phyloP scores from a whole-genome alignment of 2,329 filamentous ascomycete species.

The Hymenoscyphus linearis region DNA sequence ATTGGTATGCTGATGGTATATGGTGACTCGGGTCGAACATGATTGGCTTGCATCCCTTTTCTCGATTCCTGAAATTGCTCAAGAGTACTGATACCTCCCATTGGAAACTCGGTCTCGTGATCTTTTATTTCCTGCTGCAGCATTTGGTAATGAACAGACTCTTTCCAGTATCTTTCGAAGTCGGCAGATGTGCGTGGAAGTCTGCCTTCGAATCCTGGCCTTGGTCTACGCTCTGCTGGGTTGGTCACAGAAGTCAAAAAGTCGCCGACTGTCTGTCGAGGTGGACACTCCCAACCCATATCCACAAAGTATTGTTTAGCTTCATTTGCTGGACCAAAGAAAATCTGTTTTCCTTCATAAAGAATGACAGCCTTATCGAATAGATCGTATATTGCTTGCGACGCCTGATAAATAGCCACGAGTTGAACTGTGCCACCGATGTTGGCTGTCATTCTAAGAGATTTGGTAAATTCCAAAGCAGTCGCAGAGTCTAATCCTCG shows the following conservation, averaged over 20 bases:
- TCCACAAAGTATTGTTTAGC: constrained; percentile 66
- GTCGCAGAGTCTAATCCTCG: constrained; percentile 70
- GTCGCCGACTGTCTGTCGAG: constrained; percentile 50
- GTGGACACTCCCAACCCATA: constrained; percentile 66
- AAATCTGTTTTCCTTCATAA: constrained; percentile 67
- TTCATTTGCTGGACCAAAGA: constrained; percentile 58
- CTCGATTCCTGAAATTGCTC: constrained; percentile 36
- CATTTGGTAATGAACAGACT: constrained; percentile 39
- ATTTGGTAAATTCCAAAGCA: constrained; percentile 67
- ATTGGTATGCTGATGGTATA: constrained; percentile 75
- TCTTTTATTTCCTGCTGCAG: constrained; percentile 43
- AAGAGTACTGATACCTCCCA: constrained; percentile 30
- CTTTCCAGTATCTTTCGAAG: constrained; percentile 48
- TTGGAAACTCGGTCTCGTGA: constrained; percentile 43
- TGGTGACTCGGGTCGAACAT: constrained; percentile 64
- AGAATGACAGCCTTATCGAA: constrained; percentile 67
- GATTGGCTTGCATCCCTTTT: constrained; percentile 39
- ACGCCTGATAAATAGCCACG: constrained; percentile 70
- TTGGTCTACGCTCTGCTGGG: constrained; percentile 51
- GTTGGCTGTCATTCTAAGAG: constrained; percentile 60
- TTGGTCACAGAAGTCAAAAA: constrained; percentile 75
- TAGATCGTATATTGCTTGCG: constrained; percentile 62
- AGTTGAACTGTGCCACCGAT: constrained; percentile 57
- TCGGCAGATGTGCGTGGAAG: constrained; percentile 51
- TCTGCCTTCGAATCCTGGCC: constrained; percentile 50